phyloP scores from a whole-genome alignment of 257 asterid species.

The Solanum infundibuliforme region DNA sequence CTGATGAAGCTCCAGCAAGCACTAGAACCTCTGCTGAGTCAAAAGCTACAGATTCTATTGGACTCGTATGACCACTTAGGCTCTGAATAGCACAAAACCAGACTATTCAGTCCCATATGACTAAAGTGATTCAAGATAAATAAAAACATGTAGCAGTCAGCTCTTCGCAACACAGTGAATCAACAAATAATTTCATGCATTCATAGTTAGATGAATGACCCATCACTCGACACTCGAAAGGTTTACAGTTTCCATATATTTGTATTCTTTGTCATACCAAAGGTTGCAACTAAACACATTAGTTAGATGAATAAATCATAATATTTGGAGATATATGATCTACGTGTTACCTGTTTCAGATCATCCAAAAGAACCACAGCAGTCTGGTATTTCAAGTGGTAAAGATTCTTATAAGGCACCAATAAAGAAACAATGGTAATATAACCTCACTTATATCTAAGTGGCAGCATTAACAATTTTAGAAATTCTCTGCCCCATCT shows the following conservation, averaged over 20 bases:
- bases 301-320: background rate
- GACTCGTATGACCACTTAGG: constrained; percentile 85
- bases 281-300: background rate
- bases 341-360: background rate
- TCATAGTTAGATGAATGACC: background rate
- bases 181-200: background rate
- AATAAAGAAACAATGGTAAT: background rate
- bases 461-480: background rate
- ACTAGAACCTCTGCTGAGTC: constrained; percentile 84
- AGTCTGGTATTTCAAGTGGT: background rate
- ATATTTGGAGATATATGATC: background rate
- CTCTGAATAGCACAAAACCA: constrained; percentile 38
- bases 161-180: background rate
- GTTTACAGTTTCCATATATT: background rate
- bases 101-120: background rate
- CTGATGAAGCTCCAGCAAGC: constrained; percentile 94
- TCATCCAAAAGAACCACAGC: background rate
- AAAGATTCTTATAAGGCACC: background rate
- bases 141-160: background rate
- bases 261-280: background rate
- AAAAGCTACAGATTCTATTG: constrained; percentile 89
- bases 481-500: background rate
- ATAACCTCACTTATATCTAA: background rate
- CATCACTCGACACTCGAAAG: background rate
- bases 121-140: background rate